phyloP scores from a whole-genome alignment of 1,139 yeast species.

The Pichia sp. region DNA sequence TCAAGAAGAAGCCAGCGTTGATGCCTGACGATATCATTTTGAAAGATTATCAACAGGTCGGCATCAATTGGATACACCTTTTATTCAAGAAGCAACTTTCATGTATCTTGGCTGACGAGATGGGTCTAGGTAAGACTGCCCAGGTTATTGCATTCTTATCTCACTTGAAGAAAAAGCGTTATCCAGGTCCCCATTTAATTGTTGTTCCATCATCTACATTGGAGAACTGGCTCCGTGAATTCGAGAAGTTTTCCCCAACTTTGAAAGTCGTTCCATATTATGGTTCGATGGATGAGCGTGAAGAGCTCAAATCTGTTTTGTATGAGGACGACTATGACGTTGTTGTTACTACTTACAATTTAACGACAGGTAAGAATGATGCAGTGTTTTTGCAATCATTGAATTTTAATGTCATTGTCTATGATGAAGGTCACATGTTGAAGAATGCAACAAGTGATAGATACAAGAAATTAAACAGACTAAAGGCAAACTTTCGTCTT shows the following conservation, averaged over 20 bases:
- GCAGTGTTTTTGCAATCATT: constrained; percentile 67
- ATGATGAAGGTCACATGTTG: constrained; percentile 96
- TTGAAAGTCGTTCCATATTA: constrained; percentile 86
- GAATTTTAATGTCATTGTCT: constrained; percentile 80
- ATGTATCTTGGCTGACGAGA: constrained; percentile 94
- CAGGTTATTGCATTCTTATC: constrained; percentile 94
- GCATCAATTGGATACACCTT: constrained; percentile 85
- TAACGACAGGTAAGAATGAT: constrained; percentile 81
- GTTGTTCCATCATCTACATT: constrained; percentile 96
- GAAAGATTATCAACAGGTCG: constrained; percentile 91
- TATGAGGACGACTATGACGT: constrained; percentile 68
- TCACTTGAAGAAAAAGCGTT: constrained; percentile 59
- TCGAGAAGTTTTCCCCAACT: constrained; percentile 78
- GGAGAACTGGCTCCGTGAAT: constrained; percentile 96
- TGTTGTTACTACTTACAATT: constrained; percentile 84
- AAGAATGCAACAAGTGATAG: constrained; percentile 87
- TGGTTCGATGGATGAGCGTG: constrained; percentile 82
- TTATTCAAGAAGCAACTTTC: constrained; percentile 73
- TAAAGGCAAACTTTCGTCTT: constrained; percentile 73
- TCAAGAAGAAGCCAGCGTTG: constrained; percentile 63
- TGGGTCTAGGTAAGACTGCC: constrained; percentile 96
- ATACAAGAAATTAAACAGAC: constrained; percentile 75
- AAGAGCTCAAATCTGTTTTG: constrained; percentile 68
- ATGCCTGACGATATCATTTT: constrained; percentile 58
- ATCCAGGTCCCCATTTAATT: constrained; percentile 67